Evolutionary conservation across 2,329 filamentous ascomycete species (phyloP), one percentile per base, ranked within the genome.

Genomic region (Periconia macrospinosa): DNA sequence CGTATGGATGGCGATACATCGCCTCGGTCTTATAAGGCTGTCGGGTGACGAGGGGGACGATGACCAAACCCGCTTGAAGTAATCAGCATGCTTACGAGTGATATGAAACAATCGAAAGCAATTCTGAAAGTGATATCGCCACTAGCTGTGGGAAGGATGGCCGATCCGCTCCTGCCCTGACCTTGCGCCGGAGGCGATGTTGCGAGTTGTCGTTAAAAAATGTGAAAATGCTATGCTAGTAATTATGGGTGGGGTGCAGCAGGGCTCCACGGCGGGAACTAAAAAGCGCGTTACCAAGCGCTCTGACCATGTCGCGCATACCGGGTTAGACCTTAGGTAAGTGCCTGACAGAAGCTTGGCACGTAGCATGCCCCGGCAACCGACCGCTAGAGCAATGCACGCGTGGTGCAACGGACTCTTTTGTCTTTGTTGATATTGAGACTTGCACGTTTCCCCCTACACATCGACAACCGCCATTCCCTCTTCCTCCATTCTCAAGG

Each of bases 381-480:
- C 43, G 42, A 43, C 49, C 45, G 49, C 49, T 43, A 43, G 42
- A 52, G 45, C 49, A 46, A 30, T 43, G 35, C 49, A 52, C 27
- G 49, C n/a, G 40, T 46, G 49, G 5, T 37, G 33, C 33, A 37
- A 37, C 11, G n/a, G 33, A 37, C 33, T 37, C 33, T 37, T 46
- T 46, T 19, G 44, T 46, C 44, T 27, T 35, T 41, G 30, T 53
- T 45, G 45, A 41, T 43, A 40, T 18, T 19, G 44, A 35, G 20
- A 57, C 37, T 48, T 30, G 47, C 54, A 50, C 30, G 41, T 50
- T 40, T 47, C 33, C 30, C 42, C 41, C 17, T 42, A 46, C 56
- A 51, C 56, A 27, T 54, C 50, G 15, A 56, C 35, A 59, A 30
- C 49, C 50, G 44, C 54, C 54, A 43, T 51, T 56, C 48, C 41